Base-by-base conservation (phyloP, 257 asterid genomes). In the Handroanthus guayacan region DNA sequence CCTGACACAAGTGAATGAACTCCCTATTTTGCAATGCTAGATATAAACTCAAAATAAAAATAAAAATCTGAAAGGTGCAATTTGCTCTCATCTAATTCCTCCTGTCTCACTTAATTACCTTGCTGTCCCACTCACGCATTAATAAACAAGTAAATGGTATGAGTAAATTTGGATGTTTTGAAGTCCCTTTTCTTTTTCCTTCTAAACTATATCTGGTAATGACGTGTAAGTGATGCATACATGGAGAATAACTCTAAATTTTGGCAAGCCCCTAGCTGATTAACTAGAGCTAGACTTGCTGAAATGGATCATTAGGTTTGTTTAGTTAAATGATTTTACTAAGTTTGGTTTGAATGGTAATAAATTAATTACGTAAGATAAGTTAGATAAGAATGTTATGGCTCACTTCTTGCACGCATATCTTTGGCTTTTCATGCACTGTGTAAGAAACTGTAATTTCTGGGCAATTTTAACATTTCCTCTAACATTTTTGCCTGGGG, bases 151-250 rank as follows among this genome's bases (percentile, higher is more conserved):
- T 11, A 5, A 43, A 41, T 41, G 44, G 14, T 4, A 20, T 8
- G 65, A 36, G 64, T 38, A 16, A 34, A 70, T 70, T 52, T 71
- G 51, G 38, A 37, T 37, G 20, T 54, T 54, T 25, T 52, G 52
- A 18, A 3, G 66, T 41, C 63, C 34, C 10, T 69, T 69, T 66
- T 66, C 14, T 25, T 66, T 8, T 62, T 9, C 17, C 10, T 55
- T 71, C 18, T 37, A 70, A 51, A 3, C 16, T 31, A 38, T 18
- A 39, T 39, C 38, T 54, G 52, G 64, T 55, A 4, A 52, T 54
- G 11, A 52, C 36, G 62, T 16, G 9, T 69, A 20, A 38, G 47
- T 55, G 20, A 38, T 71, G 34, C 67, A 17, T 39, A 12, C 4
- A 9, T 16, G 34, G 63, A 56, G 31, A 58, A 17, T 71, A 51